These are phyloP conservation scores for Nakazawaea laoshanensis DNA, from an alignment of 805 yeast species.

Conservation along the genomic window DNA sequence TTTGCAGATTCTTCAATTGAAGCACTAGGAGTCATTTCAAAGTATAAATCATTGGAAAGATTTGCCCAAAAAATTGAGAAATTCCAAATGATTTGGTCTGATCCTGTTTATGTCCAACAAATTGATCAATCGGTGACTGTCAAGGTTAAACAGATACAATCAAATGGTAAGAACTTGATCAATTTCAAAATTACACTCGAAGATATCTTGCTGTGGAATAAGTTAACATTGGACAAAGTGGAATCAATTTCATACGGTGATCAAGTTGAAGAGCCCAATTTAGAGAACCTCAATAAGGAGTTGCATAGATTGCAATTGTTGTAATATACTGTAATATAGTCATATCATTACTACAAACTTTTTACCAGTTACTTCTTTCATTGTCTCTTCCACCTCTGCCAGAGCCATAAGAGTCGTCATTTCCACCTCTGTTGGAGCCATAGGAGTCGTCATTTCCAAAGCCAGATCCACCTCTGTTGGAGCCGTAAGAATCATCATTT, in stretches of 20 bases:
- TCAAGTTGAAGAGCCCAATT: no score
- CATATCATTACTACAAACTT: no score
- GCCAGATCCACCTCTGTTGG: no score
- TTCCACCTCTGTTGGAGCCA: conserved; percentile 20
- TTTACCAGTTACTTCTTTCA: conserved; percentile 9
- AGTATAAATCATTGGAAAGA: conserved; percentile 1
- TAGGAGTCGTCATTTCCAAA: conserved; percentile 20
- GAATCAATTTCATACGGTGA: no score
- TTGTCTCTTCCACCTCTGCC: conserved; percentile 16
- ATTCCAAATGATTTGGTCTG: conserved; percentile 2
- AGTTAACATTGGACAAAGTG: no score
- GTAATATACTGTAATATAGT: no score
- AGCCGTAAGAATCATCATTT: conserved; percentile 20
- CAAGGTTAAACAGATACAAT: background rate
- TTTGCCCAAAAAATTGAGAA: conserved; percentile 3
- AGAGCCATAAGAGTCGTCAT: conserved; percentile 20
- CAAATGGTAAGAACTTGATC: background rate
- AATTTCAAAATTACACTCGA: conserved; percentile 1
- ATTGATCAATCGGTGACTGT: background rate
- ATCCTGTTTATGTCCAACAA: background rate
- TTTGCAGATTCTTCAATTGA: background rate
- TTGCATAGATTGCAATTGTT: no score
- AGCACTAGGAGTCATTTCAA: background rate
- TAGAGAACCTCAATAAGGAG: no score
- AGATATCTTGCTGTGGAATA: no score